phyloP scores from a whole-genome alignment of 2,329 filamentous ascomycete species.

The Colletotrichum shisoi region DNA sequence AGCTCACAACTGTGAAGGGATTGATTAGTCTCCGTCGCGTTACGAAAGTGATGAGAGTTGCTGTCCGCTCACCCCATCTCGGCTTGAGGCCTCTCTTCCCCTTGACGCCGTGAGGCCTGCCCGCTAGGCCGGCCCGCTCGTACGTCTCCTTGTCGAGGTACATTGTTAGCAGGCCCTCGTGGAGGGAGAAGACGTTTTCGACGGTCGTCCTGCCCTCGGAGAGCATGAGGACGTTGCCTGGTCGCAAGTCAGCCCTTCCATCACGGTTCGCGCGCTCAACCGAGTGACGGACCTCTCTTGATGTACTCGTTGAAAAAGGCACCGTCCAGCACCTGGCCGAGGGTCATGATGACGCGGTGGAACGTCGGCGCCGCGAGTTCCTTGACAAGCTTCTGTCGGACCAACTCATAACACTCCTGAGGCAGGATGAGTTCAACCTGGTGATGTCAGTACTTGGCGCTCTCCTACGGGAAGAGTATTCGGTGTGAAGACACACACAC shows the following conservation, averaged over 20 bases:
- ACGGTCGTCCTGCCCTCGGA: constrained; percentile 76
- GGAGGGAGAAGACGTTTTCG: constrained; percentile 76
- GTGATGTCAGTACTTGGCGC: neutral
- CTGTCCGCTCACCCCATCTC: constrained; percentile 70
- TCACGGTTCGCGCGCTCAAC: neutral
- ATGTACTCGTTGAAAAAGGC: constrained; percentile 86
- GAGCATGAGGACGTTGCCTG: constrained; percentile 82
- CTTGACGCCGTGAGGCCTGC: constrained; percentile 69
- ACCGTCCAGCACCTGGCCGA: constrained; percentile 74
- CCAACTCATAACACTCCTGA: constrained; percentile 63
- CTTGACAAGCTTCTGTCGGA: constrained; percentile 61
- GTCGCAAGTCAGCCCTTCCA: neutral
- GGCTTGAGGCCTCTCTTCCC: constrained; percentile 68
- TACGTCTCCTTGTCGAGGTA: constrained; percentile 83
- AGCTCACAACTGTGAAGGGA: constrained; percentile 70
- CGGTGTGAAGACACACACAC: constrained; percentile 51
- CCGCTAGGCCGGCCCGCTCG: constrained; percentile 81
- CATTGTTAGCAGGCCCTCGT: constrained; percentile 74
- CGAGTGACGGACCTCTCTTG: constrained; percentile 68
- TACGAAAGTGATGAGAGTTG: neutral
- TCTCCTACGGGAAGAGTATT: neutral
- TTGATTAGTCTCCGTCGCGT: constrained; percentile 43
- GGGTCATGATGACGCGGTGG: constrained; percentile 73
- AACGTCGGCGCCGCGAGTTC: constrained; percentile 57
- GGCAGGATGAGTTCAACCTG: constrained; percentile 78